These are phyloP conservation scores for Globisporangium cederbergense DNA, from an alignment of 352 stramenopile species.

Conservation along the genomic window DNA sequence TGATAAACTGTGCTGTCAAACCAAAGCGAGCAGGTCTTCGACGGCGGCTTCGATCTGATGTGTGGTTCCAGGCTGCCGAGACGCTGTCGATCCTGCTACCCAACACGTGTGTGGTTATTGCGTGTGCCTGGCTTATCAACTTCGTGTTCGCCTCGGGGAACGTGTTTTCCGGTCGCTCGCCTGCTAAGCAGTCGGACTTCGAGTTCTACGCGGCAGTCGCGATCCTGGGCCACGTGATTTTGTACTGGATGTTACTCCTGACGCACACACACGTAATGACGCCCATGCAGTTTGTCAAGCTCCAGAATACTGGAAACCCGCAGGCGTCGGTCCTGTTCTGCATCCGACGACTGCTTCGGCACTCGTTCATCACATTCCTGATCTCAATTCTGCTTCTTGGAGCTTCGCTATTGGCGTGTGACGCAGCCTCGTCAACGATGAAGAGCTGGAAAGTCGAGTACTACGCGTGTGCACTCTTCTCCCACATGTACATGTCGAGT, in stretches of 20 bases:
- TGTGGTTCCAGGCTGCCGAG: slow-evolving; percentile 9
- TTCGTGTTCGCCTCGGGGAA: slow-evolving; percentile 23
- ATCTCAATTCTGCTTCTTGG: not conserved
- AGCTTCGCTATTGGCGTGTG: not conserved
- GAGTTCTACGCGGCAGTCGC: slow-evolving; percentile 25
- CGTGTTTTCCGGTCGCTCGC: slow-evolving; percentile 19
- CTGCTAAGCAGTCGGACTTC: slow-evolving; percentile 21
- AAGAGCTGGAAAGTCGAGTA: slow-evolving; percentile 3
- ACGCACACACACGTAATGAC: not conserved
- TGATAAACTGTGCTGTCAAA: not conserved
- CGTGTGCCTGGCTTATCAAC: slow-evolving; percentile 19
- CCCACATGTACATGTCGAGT: not conserved
- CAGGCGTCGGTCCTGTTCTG: not conserved
- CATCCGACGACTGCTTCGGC: not conserved
- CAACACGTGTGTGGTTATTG: slow-evolving; percentile 20
- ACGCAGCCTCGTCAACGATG: not conserved
- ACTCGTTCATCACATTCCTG: slow-evolving; percentile 12
- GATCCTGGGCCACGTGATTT: slow-evolving; percentile 11
- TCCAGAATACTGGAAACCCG: not conserved
- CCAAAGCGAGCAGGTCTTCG: not conserved
- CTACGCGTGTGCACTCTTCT: not conserved
- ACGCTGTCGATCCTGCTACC: slow-evolving; percentile 19
- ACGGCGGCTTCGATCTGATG: not conserved
- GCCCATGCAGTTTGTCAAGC: slow-evolving; percentile 13
- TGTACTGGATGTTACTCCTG: slow-evolving; percentile 8